A percentile compares a stretch with the other conserved stretches of the same genome.
These are phyloP conservation scores for Vanrija humicola DNA, from an alignment of 1,284 basidiomycete genomes.

Conservation along the genomic window DNA sequence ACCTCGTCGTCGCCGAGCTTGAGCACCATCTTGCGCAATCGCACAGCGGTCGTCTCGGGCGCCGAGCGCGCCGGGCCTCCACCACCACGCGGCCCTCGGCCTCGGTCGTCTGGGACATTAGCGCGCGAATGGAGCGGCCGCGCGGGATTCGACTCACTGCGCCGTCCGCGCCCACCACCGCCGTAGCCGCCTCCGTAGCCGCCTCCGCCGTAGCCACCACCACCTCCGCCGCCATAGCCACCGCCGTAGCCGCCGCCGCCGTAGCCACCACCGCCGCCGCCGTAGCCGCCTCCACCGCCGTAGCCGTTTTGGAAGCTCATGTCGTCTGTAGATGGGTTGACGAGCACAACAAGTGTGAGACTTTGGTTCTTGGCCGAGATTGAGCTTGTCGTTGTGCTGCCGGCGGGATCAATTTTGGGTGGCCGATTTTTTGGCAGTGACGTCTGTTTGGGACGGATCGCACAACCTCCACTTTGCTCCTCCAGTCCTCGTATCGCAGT, in stretches of 20 bases:
- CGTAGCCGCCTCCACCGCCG: slow-evolving; percentile 16
- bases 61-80: slow-evolving; percentile 21
- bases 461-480: not conserved
- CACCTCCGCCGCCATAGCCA: slow-evolving; percentile 6
- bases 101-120: slow-evolving; percentile 17
- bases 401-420: slow-evolving; percentile 1
- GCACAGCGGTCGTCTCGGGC: slow-evolving; percentile 66
- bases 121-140: not conserved
- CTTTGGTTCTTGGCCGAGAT: not conserved
- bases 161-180: slow-evolving; percentile 25
- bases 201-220: slow-evolving; percentile 13
- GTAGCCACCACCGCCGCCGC: slow-evolving; percentile 9
- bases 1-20: slow-evolving; percentile 75
- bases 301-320: slow-evolving; percentile 40
- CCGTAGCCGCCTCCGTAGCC: slow-evolving; percentile 18
- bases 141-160: slow-evolving; percentile 14
- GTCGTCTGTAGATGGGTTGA: not conserved
- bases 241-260: slow-evolving; percentile 12
- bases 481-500: no score
- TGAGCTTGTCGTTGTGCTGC: not conserved
- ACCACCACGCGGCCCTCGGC: slow-evolving; percentile 24
- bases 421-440: not conserved
- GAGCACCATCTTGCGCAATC: slow-evolving; percentile 64
- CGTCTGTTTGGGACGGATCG: not conserved
- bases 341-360: not conserved